These are phyloP conservation scores for Dactylellina cionopaga DNA, from an alignment of 2,329 filamentous ascomycete genomes.

Conservation along the genomic window DNA sequence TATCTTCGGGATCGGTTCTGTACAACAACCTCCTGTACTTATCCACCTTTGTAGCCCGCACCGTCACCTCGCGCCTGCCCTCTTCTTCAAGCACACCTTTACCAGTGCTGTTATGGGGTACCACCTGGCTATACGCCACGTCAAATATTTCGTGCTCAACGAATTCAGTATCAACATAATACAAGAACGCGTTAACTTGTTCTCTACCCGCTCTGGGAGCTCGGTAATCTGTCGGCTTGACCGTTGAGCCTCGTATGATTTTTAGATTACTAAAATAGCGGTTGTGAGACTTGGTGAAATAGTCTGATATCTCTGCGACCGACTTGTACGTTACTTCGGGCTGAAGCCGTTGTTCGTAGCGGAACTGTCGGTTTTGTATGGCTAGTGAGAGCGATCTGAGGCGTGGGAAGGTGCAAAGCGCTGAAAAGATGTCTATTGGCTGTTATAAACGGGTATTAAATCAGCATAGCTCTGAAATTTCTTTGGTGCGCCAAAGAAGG, in stretches of 20 bases:
- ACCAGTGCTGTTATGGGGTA: no score
- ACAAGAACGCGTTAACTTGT: neutral
- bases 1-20: neutral
- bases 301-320: neutral
- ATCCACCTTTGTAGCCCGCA: neutral
- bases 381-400: neutral
- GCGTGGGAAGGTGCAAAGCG: neutral
- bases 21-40: neutral
- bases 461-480: neutral
- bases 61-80: neutral
- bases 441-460: neutral
- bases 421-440: neutral
- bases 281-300: neutral
- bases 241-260: neutral
- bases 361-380: neutral
- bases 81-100: no score
- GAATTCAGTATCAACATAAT: neutral
- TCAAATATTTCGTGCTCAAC: neutral
- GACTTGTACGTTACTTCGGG: neutral
- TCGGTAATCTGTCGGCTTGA: neutral
- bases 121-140: neutral
- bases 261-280: neutral
- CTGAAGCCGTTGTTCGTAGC: neutral
- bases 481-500: neutral
- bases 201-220: neutral